Evolutionary conservation across 148 eudicot species (phyloP), one percentile per base, ranked within the genome.

Genomic region (Chenopodium quinoa): DNA sequence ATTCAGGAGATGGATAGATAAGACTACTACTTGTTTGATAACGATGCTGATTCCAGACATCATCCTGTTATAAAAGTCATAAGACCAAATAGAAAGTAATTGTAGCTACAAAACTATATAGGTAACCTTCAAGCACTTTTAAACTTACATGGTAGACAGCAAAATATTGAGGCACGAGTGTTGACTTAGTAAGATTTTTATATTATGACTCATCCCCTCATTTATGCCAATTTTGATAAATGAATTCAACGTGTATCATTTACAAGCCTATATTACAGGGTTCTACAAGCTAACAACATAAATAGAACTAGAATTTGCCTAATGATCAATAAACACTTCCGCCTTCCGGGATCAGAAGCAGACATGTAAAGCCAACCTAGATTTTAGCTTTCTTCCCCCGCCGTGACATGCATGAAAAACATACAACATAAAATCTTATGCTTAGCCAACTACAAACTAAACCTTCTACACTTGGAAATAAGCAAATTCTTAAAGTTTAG

Each of bases 401-500:
- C 66, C 44, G 13, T 9, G 65, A 25, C 31, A 50, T 83, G 27
- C 75, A 60, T 48, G 47, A 34, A 78, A 60, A 62, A 62, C 81
- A 73, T 78, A 82, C 79, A 79, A 44, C 47, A 83, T 79, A 75
- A 60, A 23, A 50, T 23, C 40, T 19, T 14, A 17, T 11, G 48
- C 34, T 48, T 13, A 29, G 14, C 32, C 29, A 66, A 71, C 81
- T 32, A 64, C 19, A 46, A 73, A 71, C 52, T 47, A 29, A 73
- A 23, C 48, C 31, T 64, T 17, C 17, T 62, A 60, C 71, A 75
- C 32, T 31, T n/a, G 71, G 23, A 79, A 68, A 50, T 75, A 66
- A 69, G 75, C 65, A 80, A 29, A 79, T 37, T 75, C 62, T 77
- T 84, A 84, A 12, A 80, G 82, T 83, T 82, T 81, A 83, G 83